Evolutionary conservation across 2,329 filamentous ascomycete species (phyloP), one percentile per base, ranked within the genome.

Genomic region (Amesomyces nigricolor): DNA sequence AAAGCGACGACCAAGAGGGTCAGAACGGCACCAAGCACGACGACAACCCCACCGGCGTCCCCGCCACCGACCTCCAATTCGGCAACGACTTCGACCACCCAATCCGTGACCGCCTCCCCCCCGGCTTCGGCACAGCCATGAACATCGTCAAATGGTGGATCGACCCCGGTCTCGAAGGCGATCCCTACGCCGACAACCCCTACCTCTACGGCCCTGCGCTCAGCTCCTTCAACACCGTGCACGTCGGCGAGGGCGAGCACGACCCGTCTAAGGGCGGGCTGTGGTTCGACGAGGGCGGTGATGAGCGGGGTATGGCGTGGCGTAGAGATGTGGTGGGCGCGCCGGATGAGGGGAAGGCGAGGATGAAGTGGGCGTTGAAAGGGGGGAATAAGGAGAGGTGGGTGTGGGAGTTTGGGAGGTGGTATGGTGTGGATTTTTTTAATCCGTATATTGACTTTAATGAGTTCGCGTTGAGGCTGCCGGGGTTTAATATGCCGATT

Each of bases 1-100:
- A 42, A 4, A 29, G 42, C 9, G 57, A 53, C 6, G 46, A 47
- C 9, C 57, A 66, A 22, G 51, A 56, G 30, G 67, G 61, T 66
- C 17, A 19, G 7, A 50, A 48, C 60, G 51, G 7, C 57, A 62
- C n/a, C 57, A 61, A 1, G 46, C 29, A 16, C 2, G 42, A 30
- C 2, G 46, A 45, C 26, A 22, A 35, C 11, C n/a, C 44, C 4
- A n/a, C n/a, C n/a, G 78, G 79, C 37, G 83, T 95, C 54, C 76
- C 78, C 3, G 90, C 83, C 44, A 71, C 81, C 26, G 85, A 95
- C 59, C 77, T 99, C 2, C 84, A 96, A 52, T 96, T 96, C 64
- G 94, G 92, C 42, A 97, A 97, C 70, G 91, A 96, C 75, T 96
- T 97, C 68, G 91, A 96, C 66, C 82, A 88, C 49, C 89, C 94